A percentile compares a stretch with the other conserved stretches of the same genome.
phyloP scores from a whole-genome alignment of 805 yeast species.

The Tetrapisispora pingtungensis region DNA sequence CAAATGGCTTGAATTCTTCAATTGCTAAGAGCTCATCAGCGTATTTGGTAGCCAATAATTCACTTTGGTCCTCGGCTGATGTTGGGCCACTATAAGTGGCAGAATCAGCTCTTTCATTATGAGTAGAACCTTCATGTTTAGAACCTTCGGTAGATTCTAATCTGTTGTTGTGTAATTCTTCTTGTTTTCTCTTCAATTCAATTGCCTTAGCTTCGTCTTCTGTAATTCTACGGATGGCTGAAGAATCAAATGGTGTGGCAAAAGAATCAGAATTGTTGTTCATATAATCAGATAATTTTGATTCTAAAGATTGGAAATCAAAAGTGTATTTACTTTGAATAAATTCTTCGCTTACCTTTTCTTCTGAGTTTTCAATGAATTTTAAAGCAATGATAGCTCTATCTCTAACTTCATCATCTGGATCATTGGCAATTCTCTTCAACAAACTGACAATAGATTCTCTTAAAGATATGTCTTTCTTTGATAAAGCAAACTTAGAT shows the following conservation, averaged over 20 bases:
- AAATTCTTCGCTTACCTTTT: slow-evolving; percentile 36
- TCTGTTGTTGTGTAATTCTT: slow-evolving; percentile 17
- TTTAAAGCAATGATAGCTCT: slow-evolving; percentile 82
- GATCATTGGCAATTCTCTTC: slow-evolving; percentile 75
- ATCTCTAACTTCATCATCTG: slow-evolving; percentile 95
- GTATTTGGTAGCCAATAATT: slow-evolving; percentile 50
- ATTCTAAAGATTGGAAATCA: slow-evolving; percentile 71
- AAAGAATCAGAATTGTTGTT: slow-evolving; percentile 29
- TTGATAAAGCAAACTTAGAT: slow-evolving; percentile 77
- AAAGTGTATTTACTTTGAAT: slow-evolving; percentile 59
- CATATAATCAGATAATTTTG: slow-evolving; percentile 63
- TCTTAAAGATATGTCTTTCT: slow-evolving; percentile 53
- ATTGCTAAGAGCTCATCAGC: slow-evolving; percentile 59
- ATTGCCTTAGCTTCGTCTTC: slow-evolving; percentile 61
- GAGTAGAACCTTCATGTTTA: slow-evolving; percentile 7
- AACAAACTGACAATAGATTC: slow-evolving; percentile 66
- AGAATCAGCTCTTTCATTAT: slow-evolving; percentile 21
- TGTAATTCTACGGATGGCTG: slow-evolving; percentile 52
- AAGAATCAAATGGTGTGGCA: slow-evolving; percentile 57
- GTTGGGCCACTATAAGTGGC: slow-evolving; percentile 21
- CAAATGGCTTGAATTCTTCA: slow-evolving; percentile 66
- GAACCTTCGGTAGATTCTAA: slow-evolving; percentile 24
- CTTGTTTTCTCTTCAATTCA: slow-evolving; percentile 46
- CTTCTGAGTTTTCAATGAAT: slow-evolving; percentile 35
- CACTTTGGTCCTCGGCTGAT: slow-evolving; percentile 23